Evolutionary conservation across 179 eudicot genomes (phyloP).

Genomic region (Beta lomatogona): DNA sequence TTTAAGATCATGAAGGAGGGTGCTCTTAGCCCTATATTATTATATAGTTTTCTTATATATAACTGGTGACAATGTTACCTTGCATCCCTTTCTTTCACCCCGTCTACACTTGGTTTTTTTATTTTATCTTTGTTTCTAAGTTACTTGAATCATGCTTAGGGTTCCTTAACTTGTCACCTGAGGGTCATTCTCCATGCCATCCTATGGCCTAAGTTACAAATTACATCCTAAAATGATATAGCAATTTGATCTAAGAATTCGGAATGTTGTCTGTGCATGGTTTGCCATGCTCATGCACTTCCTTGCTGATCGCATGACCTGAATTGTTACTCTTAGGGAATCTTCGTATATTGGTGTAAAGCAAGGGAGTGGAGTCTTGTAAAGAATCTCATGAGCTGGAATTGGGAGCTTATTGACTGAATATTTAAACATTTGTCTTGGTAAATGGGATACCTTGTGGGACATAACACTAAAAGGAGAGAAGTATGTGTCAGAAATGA

Average conservation of each 20-base stretch:
- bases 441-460: not conserved
- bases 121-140: not conserved
- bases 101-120: not conserved
- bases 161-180: too few relatives aligned
- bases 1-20: too few relatives aligned
- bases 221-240: not conserved
- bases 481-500: not conserved
- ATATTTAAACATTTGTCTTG: not conserved
- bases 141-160: not conserved
- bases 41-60: not conserved
- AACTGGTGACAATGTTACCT: not conserved
- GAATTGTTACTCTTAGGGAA: too few relatives aligned
- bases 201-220: not conserved
- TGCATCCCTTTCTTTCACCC: not conserved
- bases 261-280: not conserved
- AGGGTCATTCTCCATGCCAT: not conserved
- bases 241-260: too few relatives aligned
- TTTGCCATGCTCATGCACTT: not conserved
- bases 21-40: not conserved
- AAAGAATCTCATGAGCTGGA: not conserved
- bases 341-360: too few relatives aligned
- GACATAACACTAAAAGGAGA: not conserved
- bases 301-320: too few relatives aligned
- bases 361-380: not conserved
- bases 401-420: not conserved